Conservation (phyloP, 176 grass and related monocot species). For the Rhynchospora breviuscula region DNA sequence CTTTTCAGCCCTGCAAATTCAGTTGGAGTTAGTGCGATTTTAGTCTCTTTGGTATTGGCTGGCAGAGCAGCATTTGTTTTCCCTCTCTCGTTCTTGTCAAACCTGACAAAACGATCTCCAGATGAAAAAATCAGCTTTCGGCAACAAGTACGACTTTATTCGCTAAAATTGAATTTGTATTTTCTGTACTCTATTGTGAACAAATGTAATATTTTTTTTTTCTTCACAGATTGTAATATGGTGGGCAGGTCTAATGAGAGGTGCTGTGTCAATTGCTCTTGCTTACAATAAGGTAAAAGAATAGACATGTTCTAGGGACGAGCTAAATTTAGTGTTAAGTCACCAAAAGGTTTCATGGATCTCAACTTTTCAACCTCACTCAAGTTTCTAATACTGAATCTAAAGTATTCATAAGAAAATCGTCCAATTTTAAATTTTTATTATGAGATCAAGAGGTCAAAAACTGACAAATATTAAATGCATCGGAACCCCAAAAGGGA, state of each 20-base stretch:
- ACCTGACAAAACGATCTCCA: slow-evolving; percentile 63
- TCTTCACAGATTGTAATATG: slow-evolving; percentile 66
- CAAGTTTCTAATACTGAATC: neutral
- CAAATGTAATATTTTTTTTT: neutral
- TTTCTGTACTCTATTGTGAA: neutral
- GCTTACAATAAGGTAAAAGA: slow-evolving; percentile 91
- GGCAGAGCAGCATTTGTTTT: slow-evolving; percentile 99
- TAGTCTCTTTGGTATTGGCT: slow-evolving; percentile 74
- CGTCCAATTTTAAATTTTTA: neutral
- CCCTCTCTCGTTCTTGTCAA: slow-evolving; percentile 85
- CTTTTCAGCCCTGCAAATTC: slow-evolving; percentile 83
- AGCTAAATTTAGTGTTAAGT: neutral
- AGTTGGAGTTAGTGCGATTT: slow-evolving; percentile 74
- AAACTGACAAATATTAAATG: neutral
- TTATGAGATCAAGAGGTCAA: neutral
- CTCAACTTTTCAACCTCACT: neutral
- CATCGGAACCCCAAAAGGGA: neutral
- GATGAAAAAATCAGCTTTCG: slow-evolving; percentile 68
- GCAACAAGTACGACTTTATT: slow-evolving; percentile 53
- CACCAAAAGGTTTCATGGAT: neutral
- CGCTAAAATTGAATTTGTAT: slow-evolving; percentile 4
- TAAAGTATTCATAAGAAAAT: neutral
- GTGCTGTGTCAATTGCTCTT: slow-evolving; percentile 96
- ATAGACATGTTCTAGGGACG: neutral
- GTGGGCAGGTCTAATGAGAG: slow-evolving; percentile 99